A percentile compares a stretch with the other conserved stretches of the same genome.
phyloP scores from a whole-genome alignment of 1,284 basidiomycete species.

The Boletus holoroseus region DNA sequence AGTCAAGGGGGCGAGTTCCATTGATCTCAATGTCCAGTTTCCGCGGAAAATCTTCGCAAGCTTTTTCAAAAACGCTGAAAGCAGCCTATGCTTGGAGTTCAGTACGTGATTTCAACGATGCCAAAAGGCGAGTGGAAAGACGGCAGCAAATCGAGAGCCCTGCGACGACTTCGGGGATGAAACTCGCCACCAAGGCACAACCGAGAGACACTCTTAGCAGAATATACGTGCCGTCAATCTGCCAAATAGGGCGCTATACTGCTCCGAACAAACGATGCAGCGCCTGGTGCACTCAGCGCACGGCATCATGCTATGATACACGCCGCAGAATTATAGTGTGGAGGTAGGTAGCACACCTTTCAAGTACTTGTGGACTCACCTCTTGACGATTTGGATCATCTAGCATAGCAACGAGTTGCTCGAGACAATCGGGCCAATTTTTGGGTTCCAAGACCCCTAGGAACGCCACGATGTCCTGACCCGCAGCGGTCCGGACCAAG shows the following conservation, averaged over 20 bases:
- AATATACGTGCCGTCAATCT: constrained; percentile 2
- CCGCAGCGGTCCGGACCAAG: constrained; percentile 88
- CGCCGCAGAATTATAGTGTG: not conserved
- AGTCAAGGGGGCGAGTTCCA: constrained; percentile 83
- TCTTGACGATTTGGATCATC: constrained; percentile 78
- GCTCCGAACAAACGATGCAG: constrained; percentile 13
- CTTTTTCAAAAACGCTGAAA: constrained; percentile 91
- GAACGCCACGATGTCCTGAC: constrained; percentile 85
- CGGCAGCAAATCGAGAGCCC: not conserved
- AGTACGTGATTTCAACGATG: constrained; percentile 17
- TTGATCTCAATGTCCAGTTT: constrained; percentile 92
- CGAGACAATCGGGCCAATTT: constrained; percentile 90
- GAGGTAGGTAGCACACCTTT: not conserved
- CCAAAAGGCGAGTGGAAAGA: constrained; percentile 13
- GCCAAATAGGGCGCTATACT: constrained; percentile 3
- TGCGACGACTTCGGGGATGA: constrained; percentile 5
- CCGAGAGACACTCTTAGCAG: constrained; percentile 4
- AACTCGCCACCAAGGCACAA: not conserved
- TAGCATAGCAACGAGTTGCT: constrained; percentile 73
- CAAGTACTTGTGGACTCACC: constrained; percentile 47
- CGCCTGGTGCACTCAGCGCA: not conserved
- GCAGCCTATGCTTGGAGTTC: constrained; percentile 59
- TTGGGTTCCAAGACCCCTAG: constrained; percentile 80
- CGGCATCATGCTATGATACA: constrained; percentile 2
- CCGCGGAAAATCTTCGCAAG: constrained; percentile 94